phyloP scores from a whole-genome alignment of 192 early-diverging fungal species.

The Gonapodya prolifera region DNA sequence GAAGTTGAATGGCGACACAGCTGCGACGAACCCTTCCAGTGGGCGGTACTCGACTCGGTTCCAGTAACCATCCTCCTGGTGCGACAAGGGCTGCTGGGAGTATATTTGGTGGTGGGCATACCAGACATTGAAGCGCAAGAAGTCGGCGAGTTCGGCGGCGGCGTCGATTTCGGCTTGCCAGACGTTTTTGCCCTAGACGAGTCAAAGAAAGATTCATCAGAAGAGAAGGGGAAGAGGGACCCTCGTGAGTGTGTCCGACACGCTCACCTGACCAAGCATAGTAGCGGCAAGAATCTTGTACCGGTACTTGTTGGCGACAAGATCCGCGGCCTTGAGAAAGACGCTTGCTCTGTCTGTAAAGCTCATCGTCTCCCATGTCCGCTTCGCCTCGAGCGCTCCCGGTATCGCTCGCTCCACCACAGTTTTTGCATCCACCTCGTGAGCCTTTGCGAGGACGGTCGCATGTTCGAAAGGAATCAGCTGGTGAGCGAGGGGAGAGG shows the following conservation, averaged over 20 bases:
- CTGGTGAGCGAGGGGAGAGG: conserved; percentile 63
- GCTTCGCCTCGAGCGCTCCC: conserved; percentile 69
- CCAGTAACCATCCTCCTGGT: conserved; percentile 73
- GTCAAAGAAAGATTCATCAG: neutral
- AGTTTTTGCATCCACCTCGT: conserved; percentile 61
- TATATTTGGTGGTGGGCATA: conserved; percentile 92
- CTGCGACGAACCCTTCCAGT: conserved; percentile 95
- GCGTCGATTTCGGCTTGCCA: conserved; percentile 99
- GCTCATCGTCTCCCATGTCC: conserved; percentile 83
- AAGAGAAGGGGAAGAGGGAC: neutral
- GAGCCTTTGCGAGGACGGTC: conserved; percentile 64
- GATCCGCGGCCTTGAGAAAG: conserved; percentile 96
- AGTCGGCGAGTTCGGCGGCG: too few species aligned
- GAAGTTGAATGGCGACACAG: conserved; percentile 98
- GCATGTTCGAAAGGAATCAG: conserved; percentile 72
- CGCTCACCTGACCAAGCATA: conserved; percentile 82
- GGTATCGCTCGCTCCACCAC: conserved; percentile 72
- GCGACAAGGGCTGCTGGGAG: conserved; percentile 78
- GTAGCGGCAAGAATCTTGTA: conserved; percentile 71
- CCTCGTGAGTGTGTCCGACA: neutral
- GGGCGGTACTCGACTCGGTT: conserved; percentile 93
- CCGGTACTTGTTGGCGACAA: conserved; percentile 79
- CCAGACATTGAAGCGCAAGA: conserved; percentile 88
- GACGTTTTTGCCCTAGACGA: conserved; percentile 77
- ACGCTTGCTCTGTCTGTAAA: conserved; percentile 89